phyloP scores from a whole-genome alignment of 2,329 filamentous ascomycete species.

The Alternaria ventricosa region DNA sequence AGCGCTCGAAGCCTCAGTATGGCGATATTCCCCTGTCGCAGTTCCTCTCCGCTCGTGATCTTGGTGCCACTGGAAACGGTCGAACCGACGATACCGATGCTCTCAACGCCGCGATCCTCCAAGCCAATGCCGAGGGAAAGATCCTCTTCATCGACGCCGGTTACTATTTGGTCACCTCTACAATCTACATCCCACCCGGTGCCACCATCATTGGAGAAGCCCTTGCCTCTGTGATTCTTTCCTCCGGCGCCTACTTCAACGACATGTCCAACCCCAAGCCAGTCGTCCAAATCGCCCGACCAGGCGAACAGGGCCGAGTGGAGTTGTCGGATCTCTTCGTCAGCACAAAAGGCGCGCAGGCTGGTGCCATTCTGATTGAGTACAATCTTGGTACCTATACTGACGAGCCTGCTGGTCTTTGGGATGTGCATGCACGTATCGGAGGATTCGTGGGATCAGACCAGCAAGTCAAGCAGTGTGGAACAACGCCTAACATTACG shows the following conservation, averaged over 20 bases:
- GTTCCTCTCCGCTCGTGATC: constrained; percentile 62
- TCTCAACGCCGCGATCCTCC: constrained; percentile 76
- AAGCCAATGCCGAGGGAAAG: constrained; percentile 60
- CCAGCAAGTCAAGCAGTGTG: constrained; percentile 77
- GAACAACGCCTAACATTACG: constrained; percentile 71
- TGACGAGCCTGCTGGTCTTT: constrained; percentile 74
- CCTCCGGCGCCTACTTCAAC: constrained; percentile 63
- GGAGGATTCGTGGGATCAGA: constrained; percentile 80
- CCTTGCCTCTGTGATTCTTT: constrained; percentile 83
- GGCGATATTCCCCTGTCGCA: constrained; percentile 59
- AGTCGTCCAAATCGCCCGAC: constrained; percentile 70
- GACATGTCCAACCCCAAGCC: constrained; percentile 64
- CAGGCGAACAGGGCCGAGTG: constrained; percentile 68
- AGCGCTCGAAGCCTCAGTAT: constrained; percentile 59
- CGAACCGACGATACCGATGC: constrained; percentile 81
- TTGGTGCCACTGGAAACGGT: constrained; percentile 79
- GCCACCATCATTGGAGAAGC: constrained; percentile 85
- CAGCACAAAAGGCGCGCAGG: constrained; percentile 69
- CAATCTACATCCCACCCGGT: constrained; percentile 67
- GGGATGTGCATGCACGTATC: constrained; percentile 86
- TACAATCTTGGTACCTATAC: constrained; percentile 67
- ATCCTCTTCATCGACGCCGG: constrained; percentile 66
- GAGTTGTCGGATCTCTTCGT: constrained; percentile 77
- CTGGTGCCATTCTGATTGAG: constrained; percentile 74
- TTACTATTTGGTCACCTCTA: constrained; percentile 62